Base-by-base conservation (phyloP, 2,329 filamentous ascomycete genomes). In the Fusarium liriodendri region DNA sequence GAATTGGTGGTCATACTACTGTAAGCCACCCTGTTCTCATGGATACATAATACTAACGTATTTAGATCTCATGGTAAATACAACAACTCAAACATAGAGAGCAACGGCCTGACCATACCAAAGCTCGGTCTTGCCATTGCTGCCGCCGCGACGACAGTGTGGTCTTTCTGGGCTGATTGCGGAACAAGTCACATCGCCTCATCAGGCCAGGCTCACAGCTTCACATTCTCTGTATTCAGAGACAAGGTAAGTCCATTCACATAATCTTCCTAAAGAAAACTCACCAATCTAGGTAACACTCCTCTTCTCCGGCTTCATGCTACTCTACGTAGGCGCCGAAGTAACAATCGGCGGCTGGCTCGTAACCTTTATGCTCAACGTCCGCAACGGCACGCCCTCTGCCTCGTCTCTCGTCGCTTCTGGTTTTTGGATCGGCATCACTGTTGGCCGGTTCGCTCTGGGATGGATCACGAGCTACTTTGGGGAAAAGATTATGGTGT, bases 371-470 rank as follows among this genome's bases (percentile, higher is more conserved):
- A 60, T 62, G 59, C 47, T 62, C 14, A 57, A 45, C 40, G 55
- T 59, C 55, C 55, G 55, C 33, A 59, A 59, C 55, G 55, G 55
- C 16, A 59, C 55, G 10, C 37, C 59, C 37, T 62, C 59, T 4
- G 59, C 59, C 40, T 62, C 59, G 6, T 62, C 59, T 2, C 45
- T 62, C 29, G 59, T 62, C 59, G 59, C 42, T 13, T 62, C 59
- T 16, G 59, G 59, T 10, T 52, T 62, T 42, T 62, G 59, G 59
- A 62, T 62, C 33, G 59, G 59, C 16, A 52, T 62, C 22, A 62
- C 59, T 13, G 22, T 52, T 6, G 42, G 59, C 0, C 42, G 59
- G 11, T 62, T 62, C 22, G 42, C 42, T 1, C 22, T 62, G 3
- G 59, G 59, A 3, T 57, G 47, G 61, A 29, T 55, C 35, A 64